phyloP scores from a whole-genome alignment of 23 red algal genomes.

The Cyanidiococcus yangmingshanensis region DNA sequence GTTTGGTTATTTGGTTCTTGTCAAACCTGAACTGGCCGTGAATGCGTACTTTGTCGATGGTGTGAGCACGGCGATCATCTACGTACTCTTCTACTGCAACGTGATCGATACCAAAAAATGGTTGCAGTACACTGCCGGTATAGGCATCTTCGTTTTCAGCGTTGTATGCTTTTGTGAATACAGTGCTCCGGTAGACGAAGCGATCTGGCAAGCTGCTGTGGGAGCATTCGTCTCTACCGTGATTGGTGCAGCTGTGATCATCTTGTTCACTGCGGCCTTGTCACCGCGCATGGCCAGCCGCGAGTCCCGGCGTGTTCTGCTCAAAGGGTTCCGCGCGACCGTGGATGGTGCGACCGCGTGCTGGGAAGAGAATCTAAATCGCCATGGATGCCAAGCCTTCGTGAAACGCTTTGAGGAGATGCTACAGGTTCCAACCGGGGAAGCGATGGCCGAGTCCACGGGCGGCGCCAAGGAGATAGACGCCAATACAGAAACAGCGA shows the following conservation, averaged over 20 bases:
- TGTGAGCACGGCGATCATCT: background rate
- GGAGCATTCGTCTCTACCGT: background rate
- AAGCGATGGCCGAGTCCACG: too few relatives aligned
- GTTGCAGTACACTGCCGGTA: background rate
- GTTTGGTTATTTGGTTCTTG: background rate
- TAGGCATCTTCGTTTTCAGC: background rate
- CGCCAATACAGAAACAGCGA: too few relatives aligned
- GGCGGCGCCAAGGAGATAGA: too few relatives aligned
- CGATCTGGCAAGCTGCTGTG: background rate
- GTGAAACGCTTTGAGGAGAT: background rate
- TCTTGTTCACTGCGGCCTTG: background rate
- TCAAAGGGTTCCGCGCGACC: background rate
- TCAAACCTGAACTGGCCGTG: background rate
- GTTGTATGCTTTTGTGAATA: background rate
- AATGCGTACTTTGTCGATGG: background rate
- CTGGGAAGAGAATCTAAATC: background rate
- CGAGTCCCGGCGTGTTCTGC: background rate
- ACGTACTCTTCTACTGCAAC: background rate
- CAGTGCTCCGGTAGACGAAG: background rate
- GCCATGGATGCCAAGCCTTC: background rate
- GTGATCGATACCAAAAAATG: background rate
- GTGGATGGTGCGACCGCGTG: background rate
- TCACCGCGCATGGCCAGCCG: background rate
- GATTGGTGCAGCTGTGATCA: background rate
- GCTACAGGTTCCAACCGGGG: background rate